Evolutionary conservation across 106 monocot species (phyloP).

Genomic region (Cymbidium sinense): DNA sequence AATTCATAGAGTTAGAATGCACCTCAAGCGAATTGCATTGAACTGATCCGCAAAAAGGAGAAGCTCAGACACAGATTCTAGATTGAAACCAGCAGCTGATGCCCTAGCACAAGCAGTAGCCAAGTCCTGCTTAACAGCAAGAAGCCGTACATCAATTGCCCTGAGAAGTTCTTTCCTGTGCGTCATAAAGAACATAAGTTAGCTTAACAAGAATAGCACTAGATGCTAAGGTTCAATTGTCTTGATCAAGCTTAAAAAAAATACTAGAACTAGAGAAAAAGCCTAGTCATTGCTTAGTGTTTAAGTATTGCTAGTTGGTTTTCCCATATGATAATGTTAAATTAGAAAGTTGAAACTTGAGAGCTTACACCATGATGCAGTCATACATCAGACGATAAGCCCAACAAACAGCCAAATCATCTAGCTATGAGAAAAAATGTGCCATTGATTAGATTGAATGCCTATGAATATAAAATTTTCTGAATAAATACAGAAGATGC

Average conservation of each 20-base stretch:
- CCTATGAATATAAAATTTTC: background rate
- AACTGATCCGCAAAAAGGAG: conserved; percentile 77
- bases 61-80: conserved; percentile 70
- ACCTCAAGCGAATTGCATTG: conserved; percentile 78
- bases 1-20: background rate
- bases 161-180: conserved; percentile 88
- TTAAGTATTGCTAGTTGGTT: background rate
- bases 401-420: background rate
- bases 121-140: conserved; percentile 79
- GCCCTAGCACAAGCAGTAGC: conserved; percentile 68
- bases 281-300: background rate
- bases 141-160: conserved; percentile 85
- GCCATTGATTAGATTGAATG: background rate
- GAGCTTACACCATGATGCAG: background rate
- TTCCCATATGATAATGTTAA: background rate
- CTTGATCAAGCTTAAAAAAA: background rate
- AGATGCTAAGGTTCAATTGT: background rate
- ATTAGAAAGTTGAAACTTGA: background rate
- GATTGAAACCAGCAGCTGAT: conserved; percentile 80
- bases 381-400: background rate
- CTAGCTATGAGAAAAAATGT: background rate
- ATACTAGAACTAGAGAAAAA: background rate
- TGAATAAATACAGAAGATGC: background rate
- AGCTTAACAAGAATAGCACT: background rate
- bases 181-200: conserved; percentile 1